These are phyloP conservation scores for Ceriops zippeliana DNA, from an alignment of 345 rosid species.

Conservation along the genomic window DNA sequence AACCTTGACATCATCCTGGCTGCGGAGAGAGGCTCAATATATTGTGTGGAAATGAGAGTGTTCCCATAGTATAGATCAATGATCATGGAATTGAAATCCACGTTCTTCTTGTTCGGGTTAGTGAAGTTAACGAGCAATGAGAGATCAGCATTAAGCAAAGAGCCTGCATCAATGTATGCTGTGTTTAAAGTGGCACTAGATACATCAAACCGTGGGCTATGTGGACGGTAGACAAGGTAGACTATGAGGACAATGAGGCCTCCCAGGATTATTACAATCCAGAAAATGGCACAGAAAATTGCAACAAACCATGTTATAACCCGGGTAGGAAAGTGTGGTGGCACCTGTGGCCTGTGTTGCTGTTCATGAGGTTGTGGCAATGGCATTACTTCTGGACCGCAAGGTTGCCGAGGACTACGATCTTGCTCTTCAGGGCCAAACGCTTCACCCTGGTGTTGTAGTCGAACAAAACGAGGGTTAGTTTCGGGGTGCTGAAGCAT, in stretches of 20 bases:
- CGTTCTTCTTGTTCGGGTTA: constrained; percentile 69
- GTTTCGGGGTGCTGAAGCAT: constrained; percentile 50
- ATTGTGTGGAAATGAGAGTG: constrained; percentile 58
- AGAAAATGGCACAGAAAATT: constrained; percentile 57
- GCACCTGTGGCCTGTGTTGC: constrained; percentile 16
- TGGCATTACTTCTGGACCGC: constrained; percentile 7
- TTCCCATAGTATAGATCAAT: constrained; percentile 62
- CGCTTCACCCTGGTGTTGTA: constrained; percentile 2
- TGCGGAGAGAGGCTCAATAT: constrained; percentile 64
- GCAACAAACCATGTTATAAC: constrained; percentile 44
- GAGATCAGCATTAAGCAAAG: constrained; percentile 65
- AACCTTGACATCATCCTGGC: constrained; percentile 41
- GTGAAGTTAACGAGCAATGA: constrained; percentile 73
- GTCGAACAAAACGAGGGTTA: constrained; percentile 51
- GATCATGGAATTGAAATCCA: constrained; percentile 64
- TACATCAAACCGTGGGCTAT: constrained; percentile 56
- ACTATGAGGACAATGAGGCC: constrained; percentile 66
- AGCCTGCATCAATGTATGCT: constrained; percentile 68
- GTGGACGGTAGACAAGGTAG: constrained; percentile 76
- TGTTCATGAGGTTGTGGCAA: constrained; percentile 13
- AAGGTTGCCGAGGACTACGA: constrained; percentile 13
- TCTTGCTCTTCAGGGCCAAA: background rate
- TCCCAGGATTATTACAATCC: constrained; percentile 48
- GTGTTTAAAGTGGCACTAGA: constrained; percentile 63
- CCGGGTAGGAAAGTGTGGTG: constrained; percentile 30